Conservation (phyloP, 306 rosid genomes). For the Abrus precatorius region DNA sequence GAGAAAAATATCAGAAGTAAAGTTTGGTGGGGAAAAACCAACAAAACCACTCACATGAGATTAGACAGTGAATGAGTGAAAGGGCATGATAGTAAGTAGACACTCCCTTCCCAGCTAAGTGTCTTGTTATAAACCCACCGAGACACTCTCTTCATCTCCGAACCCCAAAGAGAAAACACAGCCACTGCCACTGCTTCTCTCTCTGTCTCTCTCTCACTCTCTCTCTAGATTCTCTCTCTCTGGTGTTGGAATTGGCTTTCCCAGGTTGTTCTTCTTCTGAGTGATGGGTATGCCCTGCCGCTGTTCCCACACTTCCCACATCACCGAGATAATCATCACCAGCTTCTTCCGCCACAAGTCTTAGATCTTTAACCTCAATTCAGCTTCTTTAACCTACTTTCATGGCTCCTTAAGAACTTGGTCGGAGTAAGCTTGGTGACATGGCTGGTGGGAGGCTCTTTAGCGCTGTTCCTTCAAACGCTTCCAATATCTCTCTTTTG, state of each 20-base stretch:
- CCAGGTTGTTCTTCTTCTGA: slow-evolving; percentile 58
- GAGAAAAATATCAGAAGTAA: not conserved
- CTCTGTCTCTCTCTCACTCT: not conserved
- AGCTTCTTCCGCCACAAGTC: slow-evolving; percentile 94
- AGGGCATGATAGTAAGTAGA: slow-evolving; percentile 12
- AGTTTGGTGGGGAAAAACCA: slow-evolving; percentile 1
- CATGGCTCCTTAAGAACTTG: slow-evolving; percentile 40
- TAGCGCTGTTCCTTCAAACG: slow-evolving; percentile 36
- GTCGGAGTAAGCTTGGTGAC: not conserved
- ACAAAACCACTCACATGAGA: slow-evolving; percentile 5
- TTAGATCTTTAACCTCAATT: slow-evolving; percentile 38
- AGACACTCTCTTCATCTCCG: not conserved
- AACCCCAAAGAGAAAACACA: not conserved
- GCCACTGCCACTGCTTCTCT: not conserved
- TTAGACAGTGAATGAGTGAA: not conserved
- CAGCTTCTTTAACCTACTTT: not conserved
- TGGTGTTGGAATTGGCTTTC: not conserved
- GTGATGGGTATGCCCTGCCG: slow-evolving; percentile 94
- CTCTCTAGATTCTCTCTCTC: not conserved
- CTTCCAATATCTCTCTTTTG: slow-evolving; percentile 51
- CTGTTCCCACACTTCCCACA: slow-evolving; percentile 92
- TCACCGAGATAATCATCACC: slow-evolving; percentile 92
- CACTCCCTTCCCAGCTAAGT: not conserved
- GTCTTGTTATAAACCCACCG: slow-evolving; percentile 31
- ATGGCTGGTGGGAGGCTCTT: slow-evolving; percentile 72